Conservation (phyloP, 2,329 filamentous ascomycete genomes). For the Sporothrix dimorphospora region DNA sequence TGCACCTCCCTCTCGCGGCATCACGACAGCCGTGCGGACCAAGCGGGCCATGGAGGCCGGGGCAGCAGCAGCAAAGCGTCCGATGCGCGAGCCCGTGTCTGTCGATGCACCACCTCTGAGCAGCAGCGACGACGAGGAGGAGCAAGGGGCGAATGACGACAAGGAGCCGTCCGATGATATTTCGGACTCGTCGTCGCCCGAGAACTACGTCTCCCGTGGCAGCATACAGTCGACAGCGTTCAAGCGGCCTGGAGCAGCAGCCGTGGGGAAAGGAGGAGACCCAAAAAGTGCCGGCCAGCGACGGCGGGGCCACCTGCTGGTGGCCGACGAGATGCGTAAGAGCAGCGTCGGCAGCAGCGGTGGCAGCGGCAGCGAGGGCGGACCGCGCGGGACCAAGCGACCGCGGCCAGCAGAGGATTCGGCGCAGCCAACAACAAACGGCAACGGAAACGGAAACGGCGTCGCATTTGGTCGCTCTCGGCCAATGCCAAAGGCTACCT, state of each 20-base stretch:
- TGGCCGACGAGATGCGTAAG: background rate
- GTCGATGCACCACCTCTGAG: constrained; percentile 33
- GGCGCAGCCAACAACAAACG: background rate
- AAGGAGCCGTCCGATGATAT: background rate
- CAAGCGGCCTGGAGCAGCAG: background rate
- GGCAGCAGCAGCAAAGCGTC: background rate
- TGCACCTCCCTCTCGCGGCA: background rate
- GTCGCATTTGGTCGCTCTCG: background rate
- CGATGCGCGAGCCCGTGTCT: constrained; percentile 17
- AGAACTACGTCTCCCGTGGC: constrained; percentile 20
- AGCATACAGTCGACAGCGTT: constrained; percentile 29
- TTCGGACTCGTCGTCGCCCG: constrained; percentile 25
- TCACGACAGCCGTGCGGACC: background rate
- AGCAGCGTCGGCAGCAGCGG: constrained; percentile 10
- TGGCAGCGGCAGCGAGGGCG: constrained; percentile 1
- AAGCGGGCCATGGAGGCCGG: constrained; percentile 4
- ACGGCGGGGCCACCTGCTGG: background rate
- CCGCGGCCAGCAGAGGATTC: background rate
- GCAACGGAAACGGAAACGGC: background rate
- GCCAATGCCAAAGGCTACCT: background rate
- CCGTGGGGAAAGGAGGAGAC: background rate
- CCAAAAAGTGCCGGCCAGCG: background rate
- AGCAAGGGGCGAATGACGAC: background rate
- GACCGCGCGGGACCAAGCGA: constrained; percentile 21
- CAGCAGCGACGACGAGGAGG: constrained; percentile 30